These are phyloP conservation scores for Wallacemonas rigidus DNA, from an alignment of 208 protist species.

Conservation along the genomic window DNA sequence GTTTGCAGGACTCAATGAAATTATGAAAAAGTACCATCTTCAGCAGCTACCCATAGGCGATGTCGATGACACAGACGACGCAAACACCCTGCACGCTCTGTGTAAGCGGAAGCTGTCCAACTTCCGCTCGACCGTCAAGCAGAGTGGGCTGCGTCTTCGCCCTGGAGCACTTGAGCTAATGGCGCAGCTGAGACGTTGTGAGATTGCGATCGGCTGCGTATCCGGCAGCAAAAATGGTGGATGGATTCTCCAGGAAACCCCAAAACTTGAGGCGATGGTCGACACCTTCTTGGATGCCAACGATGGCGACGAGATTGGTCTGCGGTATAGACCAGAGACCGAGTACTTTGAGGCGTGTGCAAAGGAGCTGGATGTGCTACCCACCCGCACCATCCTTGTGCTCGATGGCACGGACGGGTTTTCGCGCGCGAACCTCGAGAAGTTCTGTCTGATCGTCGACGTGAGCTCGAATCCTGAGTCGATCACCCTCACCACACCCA, in stretches of 20 bases:
- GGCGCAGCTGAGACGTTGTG: slow-evolving; percentile 63
- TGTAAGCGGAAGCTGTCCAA: slow-evolving; percentile 64
- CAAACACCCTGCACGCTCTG: slow-evolving; percentile 64
- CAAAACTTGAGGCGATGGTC: slow-evolving; percentile 58
- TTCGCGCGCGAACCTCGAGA: slow-evolving; percentile 70
- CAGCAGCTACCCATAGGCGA: slow-evolving; percentile 44
- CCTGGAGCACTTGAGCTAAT: slow-evolving; percentile 70
- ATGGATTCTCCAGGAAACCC: slow-evolving; percentile 69
- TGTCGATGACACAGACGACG: slow-evolving; percentile 44
- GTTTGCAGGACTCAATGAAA: slow-evolving; percentile 57
- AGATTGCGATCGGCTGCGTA: slow-evolving; percentile 83
- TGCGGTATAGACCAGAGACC: slow-evolving; percentile 83
- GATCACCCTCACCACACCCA: slow-evolving; percentile 41
- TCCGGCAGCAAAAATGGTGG: slow-evolving; percentile 81
- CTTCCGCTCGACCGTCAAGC: slow-evolving; percentile 61
- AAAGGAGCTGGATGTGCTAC: slow-evolving; percentile 59
- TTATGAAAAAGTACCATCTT: slow-evolving; percentile 68
- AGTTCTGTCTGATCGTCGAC: slow-evolving; percentile 80
- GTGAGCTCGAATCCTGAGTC: slow-evolving; percentile 55
- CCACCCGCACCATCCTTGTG: slow-evolving; percentile 71
- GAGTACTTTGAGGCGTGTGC: slow-evolving; percentile 85
- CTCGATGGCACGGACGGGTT: slow-evolving; percentile 82
- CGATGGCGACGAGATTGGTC: slow-evolving; percentile 50
- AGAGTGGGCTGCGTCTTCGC: slow-evolving; percentile 50
- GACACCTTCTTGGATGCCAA: slow-evolving; percentile 80